phyloP scores from a whole-genome alignment of 768 basidiomycete genomes.

The Serendipita indica region DNA sequence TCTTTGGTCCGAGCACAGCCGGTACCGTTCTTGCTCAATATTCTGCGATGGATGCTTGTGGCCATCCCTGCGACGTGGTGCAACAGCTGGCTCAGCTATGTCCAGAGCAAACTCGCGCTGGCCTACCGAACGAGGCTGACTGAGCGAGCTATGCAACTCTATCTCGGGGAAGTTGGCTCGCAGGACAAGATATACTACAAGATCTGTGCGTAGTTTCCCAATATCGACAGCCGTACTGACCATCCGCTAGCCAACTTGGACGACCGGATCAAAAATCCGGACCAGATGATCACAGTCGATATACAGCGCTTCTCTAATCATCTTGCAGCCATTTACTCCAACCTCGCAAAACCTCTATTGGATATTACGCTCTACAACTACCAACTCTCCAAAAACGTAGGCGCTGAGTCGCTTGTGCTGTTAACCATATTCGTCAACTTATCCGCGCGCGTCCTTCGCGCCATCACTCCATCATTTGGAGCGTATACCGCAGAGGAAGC shows the following conservation, averaged over 20 bases:
- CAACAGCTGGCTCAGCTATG: slow-evolving; percentile 81
- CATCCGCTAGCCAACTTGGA: slow-evolving; percentile 63
- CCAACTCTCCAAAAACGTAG: slow-evolving; percentile 84
- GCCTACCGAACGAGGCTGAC: slow-evolving; percentile 82
- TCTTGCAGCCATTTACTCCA: slow-evolving; percentile 86
- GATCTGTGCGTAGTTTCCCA: slow-evolving; percentile 38
- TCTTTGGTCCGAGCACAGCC: slow-evolving; percentile 82
- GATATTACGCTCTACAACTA: slow-evolving; percentile 94
- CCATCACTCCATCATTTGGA: slow-evolving; percentile 83
- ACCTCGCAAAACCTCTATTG: slow-evolving; percentile 83
- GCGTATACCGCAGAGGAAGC: slow-evolving; percentile 79
- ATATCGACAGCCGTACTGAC: background rate
- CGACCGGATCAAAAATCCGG: slow-evolving; percentile 89
- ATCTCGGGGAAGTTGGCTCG: slow-evolving; percentile 55
- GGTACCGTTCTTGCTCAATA: slow-evolving; percentile 64
- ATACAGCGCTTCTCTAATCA: slow-evolving; percentile 84
- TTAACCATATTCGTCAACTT: slow-evolving; percentile 74
- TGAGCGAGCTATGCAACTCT: slow-evolving; percentile 62
- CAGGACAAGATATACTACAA: slow-evolving; percentile 89
- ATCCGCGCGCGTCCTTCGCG: slow-evolving; percentile 66
- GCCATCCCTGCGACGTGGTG: slow-evolving; percentile 90
- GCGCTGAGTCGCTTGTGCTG: slow-evolving; percentile 77
- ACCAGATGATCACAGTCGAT: slow-evolving; percentile 94
- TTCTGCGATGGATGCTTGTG: slow-evolving; percentile 77
- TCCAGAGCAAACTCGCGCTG: slow-evolving; percentile 85